phyloP scores from a whole-genome alignment of 1,284 basidiomycete genomes.

The Melampsora americana region DNA sequence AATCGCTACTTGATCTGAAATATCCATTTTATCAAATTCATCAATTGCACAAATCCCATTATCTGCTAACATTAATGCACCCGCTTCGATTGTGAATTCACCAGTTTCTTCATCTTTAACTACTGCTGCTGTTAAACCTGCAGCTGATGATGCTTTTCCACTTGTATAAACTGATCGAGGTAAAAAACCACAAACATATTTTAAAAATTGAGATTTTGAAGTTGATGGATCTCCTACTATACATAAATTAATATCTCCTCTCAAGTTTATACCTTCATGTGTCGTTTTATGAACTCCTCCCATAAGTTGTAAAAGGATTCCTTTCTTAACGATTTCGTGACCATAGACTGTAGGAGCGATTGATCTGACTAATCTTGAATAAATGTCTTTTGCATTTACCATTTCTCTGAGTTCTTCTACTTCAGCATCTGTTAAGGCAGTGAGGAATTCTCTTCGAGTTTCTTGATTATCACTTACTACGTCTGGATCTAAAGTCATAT shows the following conservation, averaged over 20 bases:
- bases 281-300: constrained; percentile 99
- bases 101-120: constrained; percentile 98
- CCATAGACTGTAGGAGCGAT: constrained; percentile 98
- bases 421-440: constrained; percentile 85
- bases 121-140: constrained; percentile 96
- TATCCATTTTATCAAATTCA: constrained; percentile 99
- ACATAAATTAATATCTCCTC: constrained; percentile 98
- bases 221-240: constrained; percentile 97
- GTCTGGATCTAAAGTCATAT: constrained; percentile 67
- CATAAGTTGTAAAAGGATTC: constrained; percentile 93
- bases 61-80: constrained; percentile 97
- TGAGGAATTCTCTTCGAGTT: constrained; percentile 63
- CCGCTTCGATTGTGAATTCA: constrained; percentile 98
- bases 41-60: constrained; percentile 99
- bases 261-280: constrained; percentile 88
- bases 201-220: constrained; percentile 96
- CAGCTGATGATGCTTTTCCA: constrained; percentile 96
- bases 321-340: constrained; percentile 98
- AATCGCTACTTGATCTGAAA: constrained; percentile 96
- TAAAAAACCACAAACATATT: constrained; percentile 98
- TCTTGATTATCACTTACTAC: constrained; percentile 76
- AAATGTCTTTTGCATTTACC: constrained; percentile 91
- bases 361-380: constrained; percentile 84
- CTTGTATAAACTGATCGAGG: constrained; percentile 98
- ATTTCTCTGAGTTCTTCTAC: constrained; percentile 90